These are phyloP conservation scores for Austroboletus olivaceoglutinosus DNA, from an alignment of 1,284 basidiomycete species.

Conservation along the genomic window DNA sequence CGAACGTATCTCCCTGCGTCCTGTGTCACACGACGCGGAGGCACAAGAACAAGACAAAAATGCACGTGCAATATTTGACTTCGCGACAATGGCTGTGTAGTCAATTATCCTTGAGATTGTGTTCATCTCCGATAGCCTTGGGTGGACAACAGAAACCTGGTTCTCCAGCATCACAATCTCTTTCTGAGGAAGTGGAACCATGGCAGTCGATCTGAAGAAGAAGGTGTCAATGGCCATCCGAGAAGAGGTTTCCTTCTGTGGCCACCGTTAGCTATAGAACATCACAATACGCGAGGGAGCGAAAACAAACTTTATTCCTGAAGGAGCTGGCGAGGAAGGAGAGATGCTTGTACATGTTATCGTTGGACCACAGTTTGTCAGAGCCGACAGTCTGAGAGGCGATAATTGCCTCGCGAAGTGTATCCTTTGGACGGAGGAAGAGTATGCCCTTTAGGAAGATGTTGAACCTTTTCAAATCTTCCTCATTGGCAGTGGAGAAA, in stretches of 20 bases:
- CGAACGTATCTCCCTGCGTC: background rate
- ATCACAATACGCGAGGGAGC: background rate
- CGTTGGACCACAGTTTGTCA: background rate
- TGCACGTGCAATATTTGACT: background rate
- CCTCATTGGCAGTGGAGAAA: background rate
- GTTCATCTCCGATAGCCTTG: background rate
- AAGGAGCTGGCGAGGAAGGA: background rate
- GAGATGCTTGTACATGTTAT: background rate
- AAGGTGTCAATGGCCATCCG: background rate
- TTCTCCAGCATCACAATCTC: background rate
- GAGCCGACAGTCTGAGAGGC: background rate
- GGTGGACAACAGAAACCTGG: background rate
- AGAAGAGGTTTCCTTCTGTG: background rate
- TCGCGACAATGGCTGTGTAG: background rate
- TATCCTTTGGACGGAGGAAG: background rate
- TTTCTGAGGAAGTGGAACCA: background rate
- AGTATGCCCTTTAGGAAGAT: background rate
- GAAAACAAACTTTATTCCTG: background rate
- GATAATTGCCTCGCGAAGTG: background rate
- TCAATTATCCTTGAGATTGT: background rate
- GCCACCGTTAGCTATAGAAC: background rate
- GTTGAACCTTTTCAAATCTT: background rate
- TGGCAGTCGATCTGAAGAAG: background rate
- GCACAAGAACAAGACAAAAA: background rate
- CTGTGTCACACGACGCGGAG: background rate